A percentile compares a stretch with the other conserved stretches of the same genome.
Evolutionary conservation across 331 rosid genomes (phyloP).

Genomic region (Dryas integrifolia): DNA sequence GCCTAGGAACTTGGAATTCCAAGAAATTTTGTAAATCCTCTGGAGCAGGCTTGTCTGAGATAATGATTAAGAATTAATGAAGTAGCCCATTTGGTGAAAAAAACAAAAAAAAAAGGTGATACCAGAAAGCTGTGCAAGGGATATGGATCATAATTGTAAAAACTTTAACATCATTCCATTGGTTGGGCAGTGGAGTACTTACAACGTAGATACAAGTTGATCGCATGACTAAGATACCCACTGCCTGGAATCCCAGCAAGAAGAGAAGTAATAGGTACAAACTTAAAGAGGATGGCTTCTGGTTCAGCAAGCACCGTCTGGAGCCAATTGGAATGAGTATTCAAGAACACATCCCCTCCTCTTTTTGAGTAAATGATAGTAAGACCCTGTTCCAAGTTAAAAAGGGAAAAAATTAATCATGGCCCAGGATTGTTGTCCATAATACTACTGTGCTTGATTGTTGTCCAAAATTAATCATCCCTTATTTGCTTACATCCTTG

Average conservation of each 20-base stretch:
- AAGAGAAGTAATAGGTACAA: conserved; percentile 84
- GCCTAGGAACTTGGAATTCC: conserved; percentile 98
- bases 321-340: conserved; percentile 82
- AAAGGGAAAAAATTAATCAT: conserved; percentile 18
- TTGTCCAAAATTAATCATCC: too few relatives aligned
- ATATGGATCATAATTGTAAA: conserved; percentile 7
- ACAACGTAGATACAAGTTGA: conserved; percentile 94
- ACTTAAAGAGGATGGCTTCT: conserved; percentile 73
- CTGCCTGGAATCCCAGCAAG: conserved; percentile 90
- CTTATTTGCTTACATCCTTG: conserved; percentile 77
- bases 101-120: background rate
- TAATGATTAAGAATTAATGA: conserved; percentile 11
- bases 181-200: conserved; percentile 32
- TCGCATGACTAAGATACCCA: conserved; percentile 97
- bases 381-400: conserved; percentile 59
- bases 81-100: background rate
- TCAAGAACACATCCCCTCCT: conserved; percentile 77
- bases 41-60: conserved; percentile 77
- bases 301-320: conserved; percentile 80
- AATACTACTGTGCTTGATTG: conserved; percentile 22
- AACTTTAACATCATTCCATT: background rate
- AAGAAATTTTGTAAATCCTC: conserved; percentile 81
- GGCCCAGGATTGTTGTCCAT: conserved; percentile 18
- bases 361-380: conserved; percentile 68
- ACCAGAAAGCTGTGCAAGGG: conserved; percentile 13